Conservation (phyloP, 2,329 filamentous ascomycete species). For the Chaetomium strumarium region DNA sequence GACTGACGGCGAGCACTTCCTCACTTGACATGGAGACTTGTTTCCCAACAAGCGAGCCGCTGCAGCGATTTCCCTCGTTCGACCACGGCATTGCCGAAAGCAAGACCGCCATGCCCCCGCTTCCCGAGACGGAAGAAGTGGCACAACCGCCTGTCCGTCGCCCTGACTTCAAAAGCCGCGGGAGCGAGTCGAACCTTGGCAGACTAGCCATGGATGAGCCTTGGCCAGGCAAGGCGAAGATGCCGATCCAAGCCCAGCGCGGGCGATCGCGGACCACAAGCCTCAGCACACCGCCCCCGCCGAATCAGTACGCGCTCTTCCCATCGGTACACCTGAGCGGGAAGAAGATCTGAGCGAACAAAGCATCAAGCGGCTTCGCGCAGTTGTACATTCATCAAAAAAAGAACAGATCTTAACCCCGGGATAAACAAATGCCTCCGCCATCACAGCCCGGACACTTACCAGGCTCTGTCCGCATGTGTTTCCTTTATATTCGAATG, state of each 20-base stretch:
- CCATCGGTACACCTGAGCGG: conserved; percentile 29
- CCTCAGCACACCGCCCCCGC: conserved; percentile 38
- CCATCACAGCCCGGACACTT: not conserved
- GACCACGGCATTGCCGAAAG: conserved; percentile 21
- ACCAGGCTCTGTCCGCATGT: not conserved
- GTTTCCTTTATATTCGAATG: not conserved
- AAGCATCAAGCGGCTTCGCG: not conserved
- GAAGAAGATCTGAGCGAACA: conserved; percentile 19
- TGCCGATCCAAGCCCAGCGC: conserved; percentile 26
- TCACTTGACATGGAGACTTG: conserved; percentile 35
- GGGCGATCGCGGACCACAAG: conserved; percentile 43
- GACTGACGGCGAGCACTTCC: conserved; percentile 48
- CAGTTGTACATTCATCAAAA: not conserved
- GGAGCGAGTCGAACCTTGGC: conserved; percentile 27
- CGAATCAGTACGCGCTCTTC: conserved; percentile 44
- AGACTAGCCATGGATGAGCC: conserved; percentile 18
- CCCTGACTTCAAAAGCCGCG: conserved; percentile 23
- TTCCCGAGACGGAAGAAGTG: conserved; percentile 29
- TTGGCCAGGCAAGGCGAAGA: conserved; percentile 22
- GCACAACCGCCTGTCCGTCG: conserved; percentile 22
- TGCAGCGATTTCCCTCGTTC: conserved; percentile 20
- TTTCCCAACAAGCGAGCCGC: conserved; percentile 19
- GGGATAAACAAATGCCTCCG: not conserved
- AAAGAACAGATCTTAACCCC: not conserved
- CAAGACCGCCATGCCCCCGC: conserved; percentile 23